Percentiles rank a stretch among this genome's conserved stretches.
Evolutionary conservation across 2,329 filamentous ascomycete species (phyloP).

Genomic region (Triangularia setosa): DNA sequence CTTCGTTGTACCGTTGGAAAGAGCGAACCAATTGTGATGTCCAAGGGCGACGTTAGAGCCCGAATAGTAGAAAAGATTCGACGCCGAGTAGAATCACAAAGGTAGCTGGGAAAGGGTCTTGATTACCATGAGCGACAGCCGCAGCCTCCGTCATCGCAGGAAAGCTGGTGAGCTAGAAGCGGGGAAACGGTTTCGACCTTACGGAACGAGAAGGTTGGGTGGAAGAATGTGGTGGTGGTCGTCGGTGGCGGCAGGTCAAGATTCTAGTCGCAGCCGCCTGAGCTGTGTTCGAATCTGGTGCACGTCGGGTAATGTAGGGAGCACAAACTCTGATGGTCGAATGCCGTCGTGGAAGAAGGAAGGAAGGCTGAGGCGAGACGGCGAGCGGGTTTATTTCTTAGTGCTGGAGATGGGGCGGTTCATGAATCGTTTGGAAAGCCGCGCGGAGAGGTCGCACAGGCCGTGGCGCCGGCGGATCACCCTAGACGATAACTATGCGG

Average conservation of each 20-base stretch:
- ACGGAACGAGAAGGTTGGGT: not conserved
- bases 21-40: not conserved
- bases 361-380: not conserved
- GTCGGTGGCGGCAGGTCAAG: not conserved
- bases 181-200: not conserved
- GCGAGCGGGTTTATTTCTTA: not conserved
- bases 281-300: not conserved
- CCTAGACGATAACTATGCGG: not conserved
- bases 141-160: constrained; percentile 31
- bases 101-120: constrained; percentile 1
- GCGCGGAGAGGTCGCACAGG: not conserved
- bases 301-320: not conserved
- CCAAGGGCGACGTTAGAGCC: constrained; percentile 6
- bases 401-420: not conserved
- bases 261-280: not conserved
- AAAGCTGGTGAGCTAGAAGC: not conserved
- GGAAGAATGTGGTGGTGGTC: not conserved
- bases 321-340: not conserved
- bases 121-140: constrained; percentile 27
- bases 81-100: not conserved
- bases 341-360: not conserved
- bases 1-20: not conserved
- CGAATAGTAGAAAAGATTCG: not conserved
- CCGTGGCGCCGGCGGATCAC: not conserved
- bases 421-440: not conserved